A percentile compares a stretch with the other conserved stretches of the same genome.
Evolutionary conservation across 148 eudicot species (phyloP).

Genomic region (Hydrangea macrophylla): DNA sequence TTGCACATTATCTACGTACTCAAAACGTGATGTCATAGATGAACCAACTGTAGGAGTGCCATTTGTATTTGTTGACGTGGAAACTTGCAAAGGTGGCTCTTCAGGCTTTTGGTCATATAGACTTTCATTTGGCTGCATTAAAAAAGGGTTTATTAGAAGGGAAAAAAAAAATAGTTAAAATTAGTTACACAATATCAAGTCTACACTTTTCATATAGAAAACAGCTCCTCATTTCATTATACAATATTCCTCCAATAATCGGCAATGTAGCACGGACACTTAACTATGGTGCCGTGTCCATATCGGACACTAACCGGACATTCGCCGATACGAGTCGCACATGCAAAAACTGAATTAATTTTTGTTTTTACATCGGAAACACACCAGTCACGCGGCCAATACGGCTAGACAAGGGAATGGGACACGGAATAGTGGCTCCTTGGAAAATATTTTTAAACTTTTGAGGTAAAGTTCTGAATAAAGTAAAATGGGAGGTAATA

Average conservation of each 20-base stretch:
- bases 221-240: not conserved
- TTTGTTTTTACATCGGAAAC: too few relatives aligned
- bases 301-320: too few relatives aligned
- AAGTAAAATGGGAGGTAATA: too few relatives aligned
- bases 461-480: too few relatives aligned
- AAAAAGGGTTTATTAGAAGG: not conserved
- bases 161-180: not conserved
- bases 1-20: slow-evolving; percentile 66
- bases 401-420: too few relatives aligned
- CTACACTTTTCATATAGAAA: not conserved
- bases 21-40: slow-evolving; percentile 77
- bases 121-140: slow-evolving; percentile 75
- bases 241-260: not conserved
- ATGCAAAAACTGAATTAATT: too few relatives aligned
- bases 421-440: too few relatives aligned
- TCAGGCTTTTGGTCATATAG: slow-evolving; percentile 98
- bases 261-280: too few relatives aligned
- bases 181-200: not conserved
- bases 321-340: too few relatives aligned
- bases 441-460: too few relatives aligned
- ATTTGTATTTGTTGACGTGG: slow-evolving; percentile 50
- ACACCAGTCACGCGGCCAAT: too few relatives aligned
- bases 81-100: slow-evolving; percentile 71
- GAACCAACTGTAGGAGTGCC: slow-evolving; percentile 40
- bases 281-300: too few relatives aligned